Percentiles rank a stretch among this genome's conserved stretches.
Evolutionary conservation across 2,329 filamentous ascomycete species (phyloP).

Genomic region (Westerdykella sp.): DNA sequence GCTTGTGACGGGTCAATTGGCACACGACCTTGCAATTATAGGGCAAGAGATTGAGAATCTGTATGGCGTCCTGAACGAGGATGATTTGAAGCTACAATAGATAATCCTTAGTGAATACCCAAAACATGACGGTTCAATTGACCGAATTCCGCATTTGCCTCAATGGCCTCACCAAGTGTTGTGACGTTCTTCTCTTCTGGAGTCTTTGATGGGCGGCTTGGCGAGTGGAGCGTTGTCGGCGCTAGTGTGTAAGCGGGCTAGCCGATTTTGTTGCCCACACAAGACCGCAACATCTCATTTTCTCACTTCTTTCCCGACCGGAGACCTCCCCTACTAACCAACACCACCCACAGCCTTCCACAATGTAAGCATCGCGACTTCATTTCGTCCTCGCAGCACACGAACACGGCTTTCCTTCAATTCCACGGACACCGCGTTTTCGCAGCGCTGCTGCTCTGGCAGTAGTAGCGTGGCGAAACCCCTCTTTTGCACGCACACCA

Average conservation of each 20-base stretch:
- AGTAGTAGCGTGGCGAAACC: conserved; percentile 29
- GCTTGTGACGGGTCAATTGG: conserved; percentile 56
- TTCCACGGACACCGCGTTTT: conserved; percentile 13
- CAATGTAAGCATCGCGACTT: conserved; percentile 37
- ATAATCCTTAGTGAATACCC: background rate
- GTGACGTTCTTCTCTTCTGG: background rate
- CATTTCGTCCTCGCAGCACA: conserved; percentile 8
- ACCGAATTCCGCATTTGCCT: background rate
- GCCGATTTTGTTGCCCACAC: background rate
- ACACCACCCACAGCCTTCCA: conserved; percentile 37
- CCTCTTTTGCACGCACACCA: conserved; percentile 25
- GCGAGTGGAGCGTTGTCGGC: background rate
- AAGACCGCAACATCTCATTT: background rate
- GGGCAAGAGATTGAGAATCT: conserved; percentile 52
- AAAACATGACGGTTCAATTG: background rate
- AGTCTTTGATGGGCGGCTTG: background rate
- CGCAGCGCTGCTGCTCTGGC: conserved; percentile 18
- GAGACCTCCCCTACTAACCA: conserved; percentile 13
- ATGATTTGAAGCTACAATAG: conserved; percentile 50
- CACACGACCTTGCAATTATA: conserved; percentile 50
- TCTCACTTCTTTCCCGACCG: background rate
- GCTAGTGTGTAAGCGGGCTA: background rate
- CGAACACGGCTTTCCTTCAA: conserved; percentile 15
- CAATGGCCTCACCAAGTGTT: background rate
- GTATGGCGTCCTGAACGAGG: conserved; percentile 57